Evolutionary conservation across 768 basidiomycete genomes (phyloP).

Genomic region (Neoboletus magnificus): DNA sequence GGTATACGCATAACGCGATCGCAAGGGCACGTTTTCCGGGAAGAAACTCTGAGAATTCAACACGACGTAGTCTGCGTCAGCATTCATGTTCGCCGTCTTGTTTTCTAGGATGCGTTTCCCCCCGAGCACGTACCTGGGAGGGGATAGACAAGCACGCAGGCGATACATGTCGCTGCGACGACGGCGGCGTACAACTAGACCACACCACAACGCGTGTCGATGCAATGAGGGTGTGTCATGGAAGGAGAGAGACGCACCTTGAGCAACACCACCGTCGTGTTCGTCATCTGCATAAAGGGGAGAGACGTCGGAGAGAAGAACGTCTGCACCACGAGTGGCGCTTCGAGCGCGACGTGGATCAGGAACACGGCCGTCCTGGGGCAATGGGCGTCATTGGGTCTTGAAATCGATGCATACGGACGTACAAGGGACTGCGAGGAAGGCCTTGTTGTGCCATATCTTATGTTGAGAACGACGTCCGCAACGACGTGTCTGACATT

Average conservation of each 20-base stretch:
- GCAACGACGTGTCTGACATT: not conserved
- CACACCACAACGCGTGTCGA: not conserved
- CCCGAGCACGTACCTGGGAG: constrained; percentile 54
- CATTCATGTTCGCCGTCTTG: not conserved
- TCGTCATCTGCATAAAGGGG: constrained; percentile 79
- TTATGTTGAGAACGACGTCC: not conserved
- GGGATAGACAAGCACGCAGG: constrained; percentile 58
- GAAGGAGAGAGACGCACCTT: constrained; percentile 47
- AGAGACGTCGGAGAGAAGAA: constrained; percentile 57
- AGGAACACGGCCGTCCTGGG: constrained; percentile 66
- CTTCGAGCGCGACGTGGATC: constrained; percentile 75
- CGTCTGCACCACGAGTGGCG: constrained; percentile 75
- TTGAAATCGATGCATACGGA: not conserved
- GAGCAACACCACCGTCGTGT: constrained; percentile 71
- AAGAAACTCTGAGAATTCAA: constrained; percentile 51
- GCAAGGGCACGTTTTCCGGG: constrained; percentile 84
- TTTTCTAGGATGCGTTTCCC: too few species aligned
- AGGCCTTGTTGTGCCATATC: constrained; percentile 20
- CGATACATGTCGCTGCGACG: constrained; percentile 56
- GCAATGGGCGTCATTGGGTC: not conserved
- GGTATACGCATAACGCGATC: constrained; percentile 73
- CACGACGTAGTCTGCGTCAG: not conserved
- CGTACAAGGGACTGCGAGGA: constrained; percentile 43
- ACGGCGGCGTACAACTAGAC: constrained; percentile 69
- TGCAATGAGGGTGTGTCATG: not conserved